Percentiles rank a stretch among this genome's conserved stretches.
Conservation (phyloP, 768 basidiomycete genomes). For the Phanerodontia chrysosporium region DNA sequence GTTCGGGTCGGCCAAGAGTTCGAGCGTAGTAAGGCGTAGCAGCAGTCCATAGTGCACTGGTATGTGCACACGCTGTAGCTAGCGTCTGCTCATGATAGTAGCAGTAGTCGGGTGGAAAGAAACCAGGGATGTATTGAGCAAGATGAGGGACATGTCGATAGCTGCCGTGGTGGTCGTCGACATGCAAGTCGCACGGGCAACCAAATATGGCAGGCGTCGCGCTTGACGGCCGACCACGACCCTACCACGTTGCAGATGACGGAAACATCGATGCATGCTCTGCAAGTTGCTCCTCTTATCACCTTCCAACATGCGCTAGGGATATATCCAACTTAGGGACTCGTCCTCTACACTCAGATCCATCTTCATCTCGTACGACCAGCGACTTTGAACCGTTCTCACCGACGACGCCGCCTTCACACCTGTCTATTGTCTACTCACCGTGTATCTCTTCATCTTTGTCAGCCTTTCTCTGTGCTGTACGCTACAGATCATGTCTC, state of each 20-base stretch:
- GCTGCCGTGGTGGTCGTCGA: background rate
- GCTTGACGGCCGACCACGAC: background rate
- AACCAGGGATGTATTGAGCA: background rate
- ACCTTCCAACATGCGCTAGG: background rate
- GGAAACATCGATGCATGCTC: background rate
- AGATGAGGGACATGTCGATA: background rate
- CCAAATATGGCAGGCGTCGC: background rate
- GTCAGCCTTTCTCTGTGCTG: background rate
- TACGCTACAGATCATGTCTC: background rate
- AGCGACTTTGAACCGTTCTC: no score
- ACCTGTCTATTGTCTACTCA: background rate
- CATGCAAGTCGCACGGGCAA: background rate
- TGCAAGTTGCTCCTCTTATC: background rate
- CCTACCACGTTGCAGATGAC: background rate
- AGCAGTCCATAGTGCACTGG: background rate
- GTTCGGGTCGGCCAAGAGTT: background rate
- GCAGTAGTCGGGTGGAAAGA: background rate
- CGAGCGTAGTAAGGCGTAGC: no score
- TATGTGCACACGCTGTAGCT: background rate
- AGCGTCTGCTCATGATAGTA: background rate
- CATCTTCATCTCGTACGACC: background rate
- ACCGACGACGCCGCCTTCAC: no score
- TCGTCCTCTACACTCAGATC: background rate
- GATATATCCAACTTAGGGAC: background rate
- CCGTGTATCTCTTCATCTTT: background rate